phyloP scores from a whole-genome alignment of 2,329 filamentous ascomycete species.

The Fusarium torreyae region DNA sequence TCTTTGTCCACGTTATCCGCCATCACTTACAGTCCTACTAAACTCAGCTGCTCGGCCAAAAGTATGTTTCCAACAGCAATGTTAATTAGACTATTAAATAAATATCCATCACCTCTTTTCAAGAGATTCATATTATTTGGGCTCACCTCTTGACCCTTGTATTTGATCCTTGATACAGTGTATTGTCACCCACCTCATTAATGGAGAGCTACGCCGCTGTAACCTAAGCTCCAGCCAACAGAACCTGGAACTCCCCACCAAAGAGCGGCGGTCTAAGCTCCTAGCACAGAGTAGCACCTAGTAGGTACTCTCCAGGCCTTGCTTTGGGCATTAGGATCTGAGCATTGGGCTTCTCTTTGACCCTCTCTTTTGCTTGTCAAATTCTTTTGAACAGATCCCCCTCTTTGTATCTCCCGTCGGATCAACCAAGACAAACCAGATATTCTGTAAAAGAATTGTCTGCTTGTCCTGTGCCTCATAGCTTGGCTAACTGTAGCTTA shows the following conservation, averaged over 20 bases:
- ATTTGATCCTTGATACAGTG: slow-evolving; percentile 38
- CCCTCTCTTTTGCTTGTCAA: slow-evolving; percentile 22
- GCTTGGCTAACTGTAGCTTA: slow-evolving; percentile 27
- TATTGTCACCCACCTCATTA: slow-evolving; percentile 32
- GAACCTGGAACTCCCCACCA: slow-evolving; percentile 30
- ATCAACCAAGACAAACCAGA: neutral
- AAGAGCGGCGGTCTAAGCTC: slow-evolving; percentile 38
- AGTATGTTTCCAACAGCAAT: no score
- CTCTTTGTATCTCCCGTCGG: slow-evolving; percentile 1
- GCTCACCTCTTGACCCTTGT: slow-evolving; percentile 14
- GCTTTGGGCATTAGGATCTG: slow-evolving; percentile 33
- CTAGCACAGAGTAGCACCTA: neutral
- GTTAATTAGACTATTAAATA: no score
- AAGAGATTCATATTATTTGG: neutral
- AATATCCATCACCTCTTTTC: no score
- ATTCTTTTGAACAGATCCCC: neutral
- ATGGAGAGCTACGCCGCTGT: slow-evolving; percentile 27
- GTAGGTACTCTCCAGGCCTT: slow-evolving; percentile 15
- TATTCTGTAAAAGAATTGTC: slow-evolving; percentile 1
- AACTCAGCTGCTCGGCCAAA: neutral
- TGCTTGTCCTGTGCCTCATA: neutral
- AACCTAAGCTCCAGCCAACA: slow-evolving; percentile 28
- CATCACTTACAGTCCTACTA: slow-evolving; percentile 4
- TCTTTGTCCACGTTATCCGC: slow-evolving; percentile 24
- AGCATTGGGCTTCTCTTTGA: slow-evolving; percentile 36